Conservation (phyloP, 805 yeast genomes). For the Candida yuanshanica region DNA sequence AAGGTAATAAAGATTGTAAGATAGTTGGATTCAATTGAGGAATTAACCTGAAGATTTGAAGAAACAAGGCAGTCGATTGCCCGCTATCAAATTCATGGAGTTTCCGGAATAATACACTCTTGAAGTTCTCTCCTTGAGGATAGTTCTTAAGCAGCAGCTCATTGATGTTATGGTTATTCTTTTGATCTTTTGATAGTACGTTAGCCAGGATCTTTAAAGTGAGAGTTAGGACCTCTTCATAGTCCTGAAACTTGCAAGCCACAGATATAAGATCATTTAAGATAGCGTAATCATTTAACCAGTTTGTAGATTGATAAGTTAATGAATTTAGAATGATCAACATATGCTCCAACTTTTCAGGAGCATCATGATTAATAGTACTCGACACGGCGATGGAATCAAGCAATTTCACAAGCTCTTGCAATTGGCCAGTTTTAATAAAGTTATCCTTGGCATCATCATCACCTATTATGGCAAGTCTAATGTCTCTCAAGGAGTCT, state of each 20-base stretch:
- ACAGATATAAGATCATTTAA: conserved; percentile 10
- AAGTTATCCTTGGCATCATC: conserved; percentile 7
- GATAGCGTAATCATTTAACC: conserved; percentile 8
- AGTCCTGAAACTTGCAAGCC: conserved; percentile 6
- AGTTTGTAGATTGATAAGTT: conserved; percentile 9
- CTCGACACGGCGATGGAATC: conserved; percentile 1
- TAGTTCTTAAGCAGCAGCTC: not conserved
- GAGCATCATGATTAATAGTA: conserved; percentile 1
- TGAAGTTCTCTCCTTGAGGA: conserved; percentile 2
- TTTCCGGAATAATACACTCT: not conserved
- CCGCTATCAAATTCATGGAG: not conserved
- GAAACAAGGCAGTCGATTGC: conserved; percentile 5
- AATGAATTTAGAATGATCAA: conserved; percentile 21
- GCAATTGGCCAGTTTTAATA: conserved; percentile 1
- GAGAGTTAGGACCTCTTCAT: conserved; percentile 1
- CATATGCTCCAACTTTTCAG: conserved; percentile 11
- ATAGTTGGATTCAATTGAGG: conserved; percentile 19
- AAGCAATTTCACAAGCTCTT: conserved; percentile 3
- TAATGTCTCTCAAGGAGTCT: conserved; percentile 3
- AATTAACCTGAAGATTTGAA: conserved; percentile 13
- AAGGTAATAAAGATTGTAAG: conserved; percentile 8
- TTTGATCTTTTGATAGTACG: not conserved
- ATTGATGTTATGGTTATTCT: not conserved
- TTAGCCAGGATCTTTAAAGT: conserved; percentile 8
- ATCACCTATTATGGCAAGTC: conserved; percentile 9